Evolutionary conservation across 2,329 filamentous ascomycete species (phyloP).

Genomic region (Pseudogymnoascus sp.): DNA sequence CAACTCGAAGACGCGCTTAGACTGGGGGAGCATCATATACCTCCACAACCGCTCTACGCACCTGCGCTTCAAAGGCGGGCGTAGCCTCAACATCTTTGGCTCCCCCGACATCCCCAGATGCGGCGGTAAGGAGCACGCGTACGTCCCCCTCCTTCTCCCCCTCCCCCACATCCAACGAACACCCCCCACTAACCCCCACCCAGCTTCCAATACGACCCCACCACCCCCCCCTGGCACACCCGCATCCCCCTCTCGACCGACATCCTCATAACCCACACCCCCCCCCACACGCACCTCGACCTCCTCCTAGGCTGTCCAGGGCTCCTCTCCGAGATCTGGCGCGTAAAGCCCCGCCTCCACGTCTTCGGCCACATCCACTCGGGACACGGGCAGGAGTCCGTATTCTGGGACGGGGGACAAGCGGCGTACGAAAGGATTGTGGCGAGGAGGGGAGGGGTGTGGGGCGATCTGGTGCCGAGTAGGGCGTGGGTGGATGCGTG

Average conservation of each 20-base stretch:
- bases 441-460: conserved; percentile 26
- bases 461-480: conserved; percentile 24
- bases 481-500: conserved; percentile 41
- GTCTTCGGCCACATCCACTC: conserved; percentile 61
- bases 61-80: conserved; percentile 50
- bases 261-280: conserved; percentile 57
- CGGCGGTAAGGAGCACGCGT: conserved; percentile 61
- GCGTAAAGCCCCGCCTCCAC: conserved; percentile 50
- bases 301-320: conserved; percentile 48
- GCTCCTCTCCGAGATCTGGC: conserved; percentile 49
- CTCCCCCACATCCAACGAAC: neutral
- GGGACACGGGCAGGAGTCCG: conserved; percentile 47
- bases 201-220: conserved; percentile 50
- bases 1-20: conserved; percentile 41
- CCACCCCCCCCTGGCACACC: conserved; percentile 50
- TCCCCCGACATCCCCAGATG: conserved; percentile 71
- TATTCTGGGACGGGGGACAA: conserved; percentile 56
- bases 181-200: neutral
- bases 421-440: conserved; percentile 26
- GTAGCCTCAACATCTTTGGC: conserved; percentile 66
- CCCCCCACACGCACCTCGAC: conserved; percentile 46
- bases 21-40: conserved; percentile 61
- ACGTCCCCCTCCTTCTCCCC: conserved; percentile 12
- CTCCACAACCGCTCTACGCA: conserved; percentile 60
- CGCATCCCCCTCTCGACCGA: conserved; percentile 52